These are phyloP conservation scores for Auricularia sp. DNA, from an alignment of 768 basidiomycete genomes.

Conservation along the genomic window DNA sequence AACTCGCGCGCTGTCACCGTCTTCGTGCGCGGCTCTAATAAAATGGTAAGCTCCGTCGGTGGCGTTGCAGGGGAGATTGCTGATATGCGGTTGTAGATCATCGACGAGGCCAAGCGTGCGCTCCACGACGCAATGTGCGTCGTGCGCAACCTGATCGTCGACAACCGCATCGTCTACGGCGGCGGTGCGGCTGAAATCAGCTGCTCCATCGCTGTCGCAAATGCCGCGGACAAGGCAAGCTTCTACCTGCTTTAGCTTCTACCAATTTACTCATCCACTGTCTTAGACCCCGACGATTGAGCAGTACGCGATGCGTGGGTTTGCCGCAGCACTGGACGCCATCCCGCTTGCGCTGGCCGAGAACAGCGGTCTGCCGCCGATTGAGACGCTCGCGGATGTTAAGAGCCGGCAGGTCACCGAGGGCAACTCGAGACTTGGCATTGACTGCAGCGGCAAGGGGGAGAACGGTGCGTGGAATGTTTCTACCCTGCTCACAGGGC, in stretches of 20 bases:
- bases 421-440: conserved; percentile 75
- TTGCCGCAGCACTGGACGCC: conserved; percentile 89
- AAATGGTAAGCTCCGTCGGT: conserved; percentile 59
- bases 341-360: conserved; percentile 93
- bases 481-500: neutral
- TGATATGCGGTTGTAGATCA: conserved; percentile 50
- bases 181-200: conserved; percentile 98
- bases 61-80: neutral
- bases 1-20: conserved; percentile 94
- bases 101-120: conserved; percentile 97
- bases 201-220: conserved; percentile 83
- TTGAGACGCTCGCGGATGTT: conserved; percentile 92
- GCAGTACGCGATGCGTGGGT: conserved; percentile 99
- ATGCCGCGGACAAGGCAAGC: conserved; percentile 79
- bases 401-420: conserved; percentile 88
- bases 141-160: conserved; percentile 88
- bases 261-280: neutral
- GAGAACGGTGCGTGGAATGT: conserved; percentile 58
- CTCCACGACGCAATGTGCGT: conserved; percentile 96
- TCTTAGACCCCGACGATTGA: conserved; percentile 86
- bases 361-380: conserved; percentile 93
- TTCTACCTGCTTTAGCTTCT: conserved; percentile 5
- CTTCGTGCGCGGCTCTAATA: conserved; percentile 95
- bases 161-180: conserved; percentile 96
- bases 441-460: conserved; percentile 80